phyloP scores from a whole-genome alignment of 2,329 filamentous ascomycete species.

The Coniosporium uncinatum region DNA sequence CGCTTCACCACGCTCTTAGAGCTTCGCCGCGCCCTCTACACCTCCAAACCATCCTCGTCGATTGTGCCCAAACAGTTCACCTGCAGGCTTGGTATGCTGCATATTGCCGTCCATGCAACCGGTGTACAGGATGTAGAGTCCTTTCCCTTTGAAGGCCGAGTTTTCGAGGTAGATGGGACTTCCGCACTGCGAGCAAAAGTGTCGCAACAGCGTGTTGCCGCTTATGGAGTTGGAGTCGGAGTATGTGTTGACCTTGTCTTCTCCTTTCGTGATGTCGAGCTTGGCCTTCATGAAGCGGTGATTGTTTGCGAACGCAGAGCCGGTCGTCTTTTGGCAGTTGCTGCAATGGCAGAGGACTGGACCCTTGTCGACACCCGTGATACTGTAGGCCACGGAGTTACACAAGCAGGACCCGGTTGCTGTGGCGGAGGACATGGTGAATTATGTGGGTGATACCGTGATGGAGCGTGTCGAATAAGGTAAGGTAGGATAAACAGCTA shows the following conservation, averaged over 20 bases:
- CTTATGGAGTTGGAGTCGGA: constrained; percentile 16
- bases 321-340: constrained; percentile 14
- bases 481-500: too few species aligned
- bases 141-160: constrained; percentile 11
- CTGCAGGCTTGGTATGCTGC: too few species aligned
- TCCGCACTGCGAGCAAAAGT: constrained; percentile 20
- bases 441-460: too few species aligned
- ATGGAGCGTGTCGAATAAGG: too few species aligned
- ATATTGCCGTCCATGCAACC: too few species aligned
- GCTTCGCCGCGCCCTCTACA: too few species aligned
- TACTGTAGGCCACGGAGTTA: constrained; percentile 12
- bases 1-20: too few species aligned
- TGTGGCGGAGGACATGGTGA: too few species aligned
- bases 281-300: constrained; percentile 16
- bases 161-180: constrained; percentile 15
- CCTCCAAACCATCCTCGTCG: too few species aligned
- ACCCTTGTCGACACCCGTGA: constrained; percentile 18
- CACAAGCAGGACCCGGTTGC: constrained; percentile 22
- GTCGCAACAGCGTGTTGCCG: constrained; percentile 14
- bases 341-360: constrained; percentile 20
- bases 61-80: too few species aligned
- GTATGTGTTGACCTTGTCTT: constrained; percentile 13
- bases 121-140: too few species aligned
- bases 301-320: constrained; percentile 19
- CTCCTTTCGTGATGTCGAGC: constrained; percentile 14